Evolutionary conservation across 2,329 filamentous ascomycete species (phyloP).

Genomic region (Cordyceps cateniannulata): DNA sequence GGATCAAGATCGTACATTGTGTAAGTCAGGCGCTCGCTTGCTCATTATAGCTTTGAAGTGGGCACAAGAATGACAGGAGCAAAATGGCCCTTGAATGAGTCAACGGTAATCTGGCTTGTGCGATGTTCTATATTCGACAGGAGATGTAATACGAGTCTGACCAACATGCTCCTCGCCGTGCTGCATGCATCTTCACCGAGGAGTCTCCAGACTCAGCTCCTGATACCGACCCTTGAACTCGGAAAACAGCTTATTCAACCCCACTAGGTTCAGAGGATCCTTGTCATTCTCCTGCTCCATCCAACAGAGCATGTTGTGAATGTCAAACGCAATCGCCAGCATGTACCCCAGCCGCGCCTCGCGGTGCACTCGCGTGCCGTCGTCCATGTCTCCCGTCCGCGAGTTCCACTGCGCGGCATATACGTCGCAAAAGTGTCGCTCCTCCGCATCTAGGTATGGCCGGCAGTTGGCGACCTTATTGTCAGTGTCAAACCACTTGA

Average conservation of each 20-base stretch:
- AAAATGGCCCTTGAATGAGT: no score
- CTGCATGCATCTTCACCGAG: not conserved
- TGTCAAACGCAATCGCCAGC: constrained; percentile 17
- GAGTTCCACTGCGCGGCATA: constrained; percentile 15
- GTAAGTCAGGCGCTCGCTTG: no score
- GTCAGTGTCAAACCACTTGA: constrained; percentile 16
- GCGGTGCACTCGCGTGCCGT: constrained; percentile 12
- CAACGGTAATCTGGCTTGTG: not conserved
- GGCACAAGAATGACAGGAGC: no score
- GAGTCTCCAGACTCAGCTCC: not conserved
- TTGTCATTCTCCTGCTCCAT: constrained; percentile 11
- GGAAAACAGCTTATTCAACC: constrained; percentile 14
- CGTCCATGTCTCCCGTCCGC: constrained; percentile 14
- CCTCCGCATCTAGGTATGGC: constrained; percentile 13
- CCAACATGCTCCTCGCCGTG: not conserved
- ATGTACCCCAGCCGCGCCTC: constrained; percentile 15
- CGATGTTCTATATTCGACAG: not conserved
- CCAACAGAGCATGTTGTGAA: constrained; percentile 18
- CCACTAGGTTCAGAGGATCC: constrained; percentile 13
- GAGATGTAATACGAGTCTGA: not conserved
- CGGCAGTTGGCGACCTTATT: constrained; percentile 15
- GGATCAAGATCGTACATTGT: no score
- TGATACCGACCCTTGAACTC: constrained; percentile 11
- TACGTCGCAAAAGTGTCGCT: constrained; percentile 17
- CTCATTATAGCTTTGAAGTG: no score